A percentile compares a stretch with the other conserved stretches of the same genome.
phyloP scores from a whole-genome alignment of 768 basidiomycete species.

The Chalciporus sphaerocephalus region DNA sequence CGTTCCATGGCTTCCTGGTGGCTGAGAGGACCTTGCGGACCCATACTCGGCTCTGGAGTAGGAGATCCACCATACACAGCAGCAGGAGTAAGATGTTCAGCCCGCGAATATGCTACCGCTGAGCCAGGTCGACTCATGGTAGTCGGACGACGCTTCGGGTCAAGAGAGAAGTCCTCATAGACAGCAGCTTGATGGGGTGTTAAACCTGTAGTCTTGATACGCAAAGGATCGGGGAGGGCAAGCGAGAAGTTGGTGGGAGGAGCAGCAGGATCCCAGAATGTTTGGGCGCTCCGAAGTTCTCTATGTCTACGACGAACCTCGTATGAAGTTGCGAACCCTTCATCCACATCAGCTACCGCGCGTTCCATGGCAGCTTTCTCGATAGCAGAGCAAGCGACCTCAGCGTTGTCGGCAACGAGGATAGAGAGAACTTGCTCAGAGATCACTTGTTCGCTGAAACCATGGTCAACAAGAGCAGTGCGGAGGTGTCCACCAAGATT shows the following conservation, averaged over 20 bases:
- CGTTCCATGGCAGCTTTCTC: constrained; percentile 98
- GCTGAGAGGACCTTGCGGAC: constrained; percentile 44
- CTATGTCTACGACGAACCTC: constrained; percentile 81
- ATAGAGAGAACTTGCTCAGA: constrained; percentile 76
- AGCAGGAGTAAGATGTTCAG: constrained; percentile 38
- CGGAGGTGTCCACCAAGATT: constrained; percentile 88
- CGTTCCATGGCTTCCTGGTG: constrained; percentile 88
- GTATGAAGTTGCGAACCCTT: constrained; percentile 78
- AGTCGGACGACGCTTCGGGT: constrained; percentile 51
- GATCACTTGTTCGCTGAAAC: constrained; percentile 83
- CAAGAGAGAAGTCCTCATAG: constrained; percentile 89
- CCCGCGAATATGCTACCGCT: constrained; percentile 59
- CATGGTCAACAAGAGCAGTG: constrained; percentile 77
- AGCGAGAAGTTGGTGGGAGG: constrained; percentile 63
- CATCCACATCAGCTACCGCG: constrained; percentile 89
- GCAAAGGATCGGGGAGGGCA: constrained; percentile 81
- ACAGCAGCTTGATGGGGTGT: constrained; percentile 79
- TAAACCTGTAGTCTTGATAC: constrained; percentile 79
- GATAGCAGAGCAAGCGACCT: constrained; percentile 88
- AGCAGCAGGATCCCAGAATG: constrained; percentile 87
- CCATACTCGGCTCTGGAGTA: constrained; percentile 47
- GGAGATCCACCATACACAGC: constrained; percentile 58
- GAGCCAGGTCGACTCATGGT: constrained; percentile 64
- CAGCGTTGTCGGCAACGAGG: constrained; percentile 88
- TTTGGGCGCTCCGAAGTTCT: constrained; percentile 68